phyloP scores from a whole-genome alignment of 2,329 filamentous ascomycete genomes.

The Aspergillus unguis region DNA sequence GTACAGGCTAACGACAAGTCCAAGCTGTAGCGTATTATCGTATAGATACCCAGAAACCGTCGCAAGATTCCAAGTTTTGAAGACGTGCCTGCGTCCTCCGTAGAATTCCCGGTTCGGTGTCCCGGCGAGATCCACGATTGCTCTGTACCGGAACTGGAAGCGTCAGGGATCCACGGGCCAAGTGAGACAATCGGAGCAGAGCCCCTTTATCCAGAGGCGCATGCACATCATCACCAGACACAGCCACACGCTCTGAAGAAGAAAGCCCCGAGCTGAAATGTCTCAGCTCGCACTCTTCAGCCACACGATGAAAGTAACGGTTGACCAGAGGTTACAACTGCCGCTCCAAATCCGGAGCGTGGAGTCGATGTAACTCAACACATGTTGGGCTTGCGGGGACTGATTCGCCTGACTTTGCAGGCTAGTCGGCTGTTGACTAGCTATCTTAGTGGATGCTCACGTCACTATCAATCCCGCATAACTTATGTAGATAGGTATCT shows the following conservation, averaged over 20 bases:
- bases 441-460: slow-evolving; percentile 6
- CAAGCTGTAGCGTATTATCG: slow-evolving; percentile 22
- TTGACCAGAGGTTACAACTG: slow-evolving; percentile 3
- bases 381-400: slow-evolving; percentile 6
- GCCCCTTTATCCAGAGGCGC: not conserved
- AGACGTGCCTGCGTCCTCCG: too few species aligned
- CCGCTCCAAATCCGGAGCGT: slow-evolving; percentile 1
- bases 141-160: too few species aligned
- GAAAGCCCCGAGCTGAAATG: not conserved
- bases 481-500: too few species aligned
- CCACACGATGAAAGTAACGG: slow-evolving; percentile 6
- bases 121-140: not conserved
- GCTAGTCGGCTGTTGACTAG: not conserved
- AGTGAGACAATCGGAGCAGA: slow-evolving; percentile 3
- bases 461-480: not conserved
- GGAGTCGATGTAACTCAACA: slow-evolving; percentile 8
- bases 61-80: not conserved
- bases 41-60: not conserved
- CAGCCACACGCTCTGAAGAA: not conserved
- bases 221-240: not conserved
- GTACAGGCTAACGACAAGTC: slow-evolving; percentile 45
- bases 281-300: not conserved
- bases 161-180: not conserved
- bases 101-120: not conserved
- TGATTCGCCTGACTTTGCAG: slow-evolving; percentile 6